Conservation (phyloP, 805 yeast species). For the Candida sonorensis region DNA sequence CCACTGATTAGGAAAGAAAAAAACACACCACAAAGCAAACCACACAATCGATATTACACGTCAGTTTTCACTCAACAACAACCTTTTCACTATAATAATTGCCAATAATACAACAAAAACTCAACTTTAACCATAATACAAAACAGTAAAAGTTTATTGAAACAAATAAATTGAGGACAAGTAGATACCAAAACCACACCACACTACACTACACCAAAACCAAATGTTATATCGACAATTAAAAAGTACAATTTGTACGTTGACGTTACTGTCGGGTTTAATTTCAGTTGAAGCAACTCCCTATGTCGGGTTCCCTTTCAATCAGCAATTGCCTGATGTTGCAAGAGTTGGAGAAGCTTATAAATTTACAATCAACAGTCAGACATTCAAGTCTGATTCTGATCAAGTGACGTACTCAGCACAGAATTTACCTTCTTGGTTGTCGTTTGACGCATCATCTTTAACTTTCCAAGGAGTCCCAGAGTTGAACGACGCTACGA, state of each 20-base stretch:
- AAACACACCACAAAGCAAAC: too few species aligned
- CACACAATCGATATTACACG: too few species aligned
- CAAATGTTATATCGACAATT: neutral
- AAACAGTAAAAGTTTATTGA: too few species aligned
- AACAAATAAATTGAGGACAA: too few species aligned
- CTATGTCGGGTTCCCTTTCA: slow-evolving; percentile 66
- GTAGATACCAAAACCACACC: too few species aligned
- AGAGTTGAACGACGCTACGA: slow-evolving; percentile 34
- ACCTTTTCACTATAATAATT: too few species aligned
- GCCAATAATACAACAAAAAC: too few species aligned
- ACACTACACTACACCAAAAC: too few species aligned
- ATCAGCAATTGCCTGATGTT: slow-evolving; percentile 80
- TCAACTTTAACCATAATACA: too few species aligned
- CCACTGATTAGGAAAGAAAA: too few species aligned
- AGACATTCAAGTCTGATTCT: slow-evolving; percentile 52
- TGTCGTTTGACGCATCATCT: slow-evolving; percentile 55
- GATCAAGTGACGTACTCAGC: slow-evolving; percentile 50
- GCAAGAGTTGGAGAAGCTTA: slow-evolving; percentile 65
- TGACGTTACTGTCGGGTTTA: neutral
- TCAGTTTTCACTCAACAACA: too few species aligned
- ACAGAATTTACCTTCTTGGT: slow-evolving; percentile 67
- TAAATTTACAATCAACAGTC: slow-evolving; percentile 57
- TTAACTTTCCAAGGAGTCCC: slow-evolving; percentile 71
- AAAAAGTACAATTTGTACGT: neutral
- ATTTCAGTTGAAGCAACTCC: slow-evolving; percentile 36